Percentiles rank a stretch among this genome's conserved stretches.
phyloP scores from a whole-genome alignment of 345 rosid species.

The Reutealis trisperma region DNA sequence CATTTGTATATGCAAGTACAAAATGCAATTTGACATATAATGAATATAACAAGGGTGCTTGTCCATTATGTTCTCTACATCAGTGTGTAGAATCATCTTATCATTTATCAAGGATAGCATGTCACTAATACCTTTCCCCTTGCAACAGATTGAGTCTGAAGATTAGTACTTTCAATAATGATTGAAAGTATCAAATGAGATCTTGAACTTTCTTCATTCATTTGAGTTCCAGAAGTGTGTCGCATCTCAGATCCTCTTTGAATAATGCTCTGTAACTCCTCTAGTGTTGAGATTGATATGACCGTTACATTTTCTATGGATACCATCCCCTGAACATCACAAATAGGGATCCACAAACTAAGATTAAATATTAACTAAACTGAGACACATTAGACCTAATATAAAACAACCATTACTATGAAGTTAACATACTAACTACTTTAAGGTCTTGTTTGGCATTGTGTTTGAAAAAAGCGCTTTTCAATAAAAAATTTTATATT shows the following conservation, averaged over 20 bases:
- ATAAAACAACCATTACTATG: not conserved
- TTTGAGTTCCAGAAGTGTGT: constrained; percentile 86
- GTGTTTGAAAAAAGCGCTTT: no score
- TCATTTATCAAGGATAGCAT: constrained; percentile 4
- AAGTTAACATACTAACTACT: not conserved
- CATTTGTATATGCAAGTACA: not conserved
- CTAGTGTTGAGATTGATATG: constrained; percentile 64
- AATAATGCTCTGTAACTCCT: constrained; percentile 68
- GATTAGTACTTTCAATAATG: constrained; percentile 90
- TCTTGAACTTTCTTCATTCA: constrained; percentile 97
- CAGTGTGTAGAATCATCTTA: not conserved
- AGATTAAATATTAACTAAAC: not conserved
- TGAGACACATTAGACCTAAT: not conserved
- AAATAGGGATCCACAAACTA: constrained; percentile 13
- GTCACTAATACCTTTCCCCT: constrained; percentile 75
- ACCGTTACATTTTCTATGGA: constrained; percentile 82
- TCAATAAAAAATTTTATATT: no score
- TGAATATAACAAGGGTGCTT: not conserved
- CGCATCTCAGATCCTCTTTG: constrained; percentile 80
- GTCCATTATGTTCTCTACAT: not conserved
- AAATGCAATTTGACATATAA: not conserved
- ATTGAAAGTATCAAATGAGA: constrained; percentile 90
- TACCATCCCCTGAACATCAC: constrained; percentile 79
- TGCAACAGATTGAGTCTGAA: constrained; percentile 85
- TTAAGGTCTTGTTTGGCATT: no score